phyloP scores from a whole-genome alignment of 345 rosid genomes.

The Acer campestre region DNA sequence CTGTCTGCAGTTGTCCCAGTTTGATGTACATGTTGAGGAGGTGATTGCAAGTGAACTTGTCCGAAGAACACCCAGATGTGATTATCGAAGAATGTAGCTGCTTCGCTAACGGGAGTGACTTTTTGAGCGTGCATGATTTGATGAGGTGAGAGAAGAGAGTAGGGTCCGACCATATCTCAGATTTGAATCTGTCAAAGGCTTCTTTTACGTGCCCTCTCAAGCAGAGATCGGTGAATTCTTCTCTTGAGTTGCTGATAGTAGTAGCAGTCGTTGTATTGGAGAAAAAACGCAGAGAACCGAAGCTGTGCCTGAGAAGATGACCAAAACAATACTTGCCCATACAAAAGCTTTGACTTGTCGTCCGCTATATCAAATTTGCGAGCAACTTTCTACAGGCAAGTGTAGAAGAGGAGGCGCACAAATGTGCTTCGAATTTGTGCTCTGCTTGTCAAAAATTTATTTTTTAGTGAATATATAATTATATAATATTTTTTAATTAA shows the following conservation, averaged over 20 bases:
- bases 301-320: not conserved
- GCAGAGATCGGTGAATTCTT: constrained; percentile 49
- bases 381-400: not conserved
- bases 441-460: too few species aligned
- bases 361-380: not conserved
- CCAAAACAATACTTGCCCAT: constrained; percentile 20
- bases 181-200: constrained; percentile 50
- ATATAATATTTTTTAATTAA: too few species aligned
- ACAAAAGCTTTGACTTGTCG: constrained; percentile 13
- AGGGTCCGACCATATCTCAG: constrained; percentile 62
- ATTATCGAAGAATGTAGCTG: constrained; percentile 71
- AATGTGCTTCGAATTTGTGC: too few species aligned
- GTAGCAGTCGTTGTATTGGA: constrained; percentile 24
- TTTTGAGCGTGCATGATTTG: constrained; percentile 44
- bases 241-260: constrained; percentile 5
- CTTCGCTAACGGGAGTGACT: constrained; percentile 41
- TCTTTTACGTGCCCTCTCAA: constrained; percentile 55
- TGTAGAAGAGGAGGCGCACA: too few species aligned
- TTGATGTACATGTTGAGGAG: constrained; percentile 76
- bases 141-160: constrained; percentile 57
- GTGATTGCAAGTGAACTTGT: constrained; percentile 72
- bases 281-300: constrained; percentile 21
- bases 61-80: constrained; percentile 62
- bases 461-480: too few species aligned
- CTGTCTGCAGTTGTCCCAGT: constrained; percentile 47